Conservation (phyloP, 164 flowering plant genomes). For the Magnolia sinica region DNA sequence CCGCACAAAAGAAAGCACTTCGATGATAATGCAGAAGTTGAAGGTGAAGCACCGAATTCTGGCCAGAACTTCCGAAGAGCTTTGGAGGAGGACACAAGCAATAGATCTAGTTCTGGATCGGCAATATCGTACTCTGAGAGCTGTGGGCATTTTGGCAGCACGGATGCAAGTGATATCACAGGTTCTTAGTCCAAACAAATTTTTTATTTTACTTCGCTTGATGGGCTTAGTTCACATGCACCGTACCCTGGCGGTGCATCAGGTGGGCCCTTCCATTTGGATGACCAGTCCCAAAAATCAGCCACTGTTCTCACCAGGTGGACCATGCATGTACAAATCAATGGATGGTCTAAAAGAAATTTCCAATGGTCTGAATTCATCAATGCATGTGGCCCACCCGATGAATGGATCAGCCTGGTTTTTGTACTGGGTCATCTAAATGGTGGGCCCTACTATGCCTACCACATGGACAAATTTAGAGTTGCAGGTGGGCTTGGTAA, state of each 20-base stretch:
- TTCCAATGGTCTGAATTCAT: no score
- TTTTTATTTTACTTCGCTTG: neutral
- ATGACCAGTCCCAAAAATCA: no score
- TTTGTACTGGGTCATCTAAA: no score
- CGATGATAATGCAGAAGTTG: slow-evolving; percentile 30
- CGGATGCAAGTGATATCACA: slow-evolving; percentile 87
- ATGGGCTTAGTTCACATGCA: no score
- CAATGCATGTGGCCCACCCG: no score
- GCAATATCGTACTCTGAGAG: slow-evolving; percentile 92
- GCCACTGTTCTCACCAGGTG: no score
- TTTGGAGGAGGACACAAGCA: slow-evolving; percentile 78
- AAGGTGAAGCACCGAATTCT: slow-evolving; percentile 30
- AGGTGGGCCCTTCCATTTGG: no score
- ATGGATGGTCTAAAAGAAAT: no score
- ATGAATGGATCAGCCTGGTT: no score
- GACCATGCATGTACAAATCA: no score
- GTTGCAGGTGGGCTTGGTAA: neutral
- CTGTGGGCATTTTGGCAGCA: slow-evolving; percentile 68
- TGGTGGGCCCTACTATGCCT: no score
- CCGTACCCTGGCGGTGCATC: no score
- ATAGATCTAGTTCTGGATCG: slow-evolving; percentile 94
- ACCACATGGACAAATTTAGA: neutral
- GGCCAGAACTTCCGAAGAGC: slow-evolving; percentile 42
- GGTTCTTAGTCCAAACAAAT: slow-evolving; percentile 32
- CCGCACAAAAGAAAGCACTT: slow-evolving; percentile 56